phyloP scores from a whole-genome alignment of 73 alveolate genomes.

The Symbiodinium pilosum region DNA sequence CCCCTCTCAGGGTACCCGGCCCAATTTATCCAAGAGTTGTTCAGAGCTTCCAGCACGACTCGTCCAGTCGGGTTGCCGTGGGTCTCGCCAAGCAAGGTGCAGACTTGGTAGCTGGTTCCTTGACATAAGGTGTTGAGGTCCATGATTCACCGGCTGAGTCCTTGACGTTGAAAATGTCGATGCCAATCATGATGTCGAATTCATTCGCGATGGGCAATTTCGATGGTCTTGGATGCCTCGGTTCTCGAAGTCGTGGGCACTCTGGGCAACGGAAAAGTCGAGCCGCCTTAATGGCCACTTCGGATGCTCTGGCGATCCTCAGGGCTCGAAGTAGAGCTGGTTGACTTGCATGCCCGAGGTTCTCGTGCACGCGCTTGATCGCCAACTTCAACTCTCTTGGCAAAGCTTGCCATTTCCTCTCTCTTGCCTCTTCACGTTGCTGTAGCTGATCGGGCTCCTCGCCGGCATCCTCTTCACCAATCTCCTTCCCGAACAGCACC shows the following conservation, averaged over 20 bases:
- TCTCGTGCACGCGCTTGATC: neutral
- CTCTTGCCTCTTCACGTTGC: neutral
- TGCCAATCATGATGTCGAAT: neutral
- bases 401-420: neutral
- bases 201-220: slow-evolving; percentile 14
- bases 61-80: neutral
- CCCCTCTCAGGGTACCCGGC: slow-evolving; percentile 3
- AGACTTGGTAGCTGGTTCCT: neutral
- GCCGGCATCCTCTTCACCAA: neutral
- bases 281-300: neutral
- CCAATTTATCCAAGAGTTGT: neutral
- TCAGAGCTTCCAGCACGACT: neutral
- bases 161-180: neutral
- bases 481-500: neutral
- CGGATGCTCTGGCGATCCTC: neutral
- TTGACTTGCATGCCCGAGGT: neutral
- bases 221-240: neutral
- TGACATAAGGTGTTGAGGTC: neutral
- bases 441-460: neutral
- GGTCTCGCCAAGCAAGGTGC: neutral
- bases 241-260: neutral
- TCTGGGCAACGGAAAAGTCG: neutral
- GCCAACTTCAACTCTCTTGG: neutral
- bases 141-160: neutral
- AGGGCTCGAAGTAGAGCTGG: neutral